Percentiles rank a stretch among this genome's conserved stretches.
Conservation (phyloP, 2,329 filamentous ascomycete genomes). For the Cordyceps militaris region DNA sequence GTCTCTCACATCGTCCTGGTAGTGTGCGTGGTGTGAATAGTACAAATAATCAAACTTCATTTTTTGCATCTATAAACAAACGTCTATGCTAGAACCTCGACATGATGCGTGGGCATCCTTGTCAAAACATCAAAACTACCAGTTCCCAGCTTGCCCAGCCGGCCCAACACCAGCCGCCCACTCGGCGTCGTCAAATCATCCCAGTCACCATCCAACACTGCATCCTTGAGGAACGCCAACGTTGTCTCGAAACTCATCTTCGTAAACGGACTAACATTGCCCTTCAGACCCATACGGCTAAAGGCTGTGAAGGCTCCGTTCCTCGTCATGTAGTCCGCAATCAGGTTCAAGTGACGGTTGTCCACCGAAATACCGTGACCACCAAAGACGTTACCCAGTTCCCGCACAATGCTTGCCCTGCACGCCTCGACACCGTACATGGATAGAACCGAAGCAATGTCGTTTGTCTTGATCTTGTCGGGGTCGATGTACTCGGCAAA, state of each 20-base stretch:
- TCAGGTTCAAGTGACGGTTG: conserved; percentile 85
- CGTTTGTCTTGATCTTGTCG: conserved; percentile 83
- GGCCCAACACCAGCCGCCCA: conserved; percentile 80
- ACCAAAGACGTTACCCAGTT: conserved; percentile 78
- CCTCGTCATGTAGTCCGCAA: conserved; percentile 97
- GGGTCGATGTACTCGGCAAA: conserved; percentile 82
- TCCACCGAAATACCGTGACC: conserved; percentile 92
- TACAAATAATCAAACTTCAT: neutral
- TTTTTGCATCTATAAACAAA: conserved; percentile 5
- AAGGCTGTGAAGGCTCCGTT: conserved; percentile 85
- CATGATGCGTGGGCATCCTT: conserved; percentile 46
- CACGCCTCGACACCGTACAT: conserved; percentile 93
- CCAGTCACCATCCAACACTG: conserved; percentile 81
- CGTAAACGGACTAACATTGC: conserved; percentile 83
- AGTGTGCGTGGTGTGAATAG: neutral
- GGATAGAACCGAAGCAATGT: conserved; percentile 75
- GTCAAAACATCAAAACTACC: conserved; percentile 86
- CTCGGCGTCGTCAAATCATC: conserved; percentile 83
- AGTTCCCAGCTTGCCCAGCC: conserved; percentile 75
- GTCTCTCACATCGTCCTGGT: neutral
- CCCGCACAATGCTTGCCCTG: conserved; percentile 76
- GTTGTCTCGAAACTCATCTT: conserved; percentile 99
- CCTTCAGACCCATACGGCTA: conserved; percentile 79
- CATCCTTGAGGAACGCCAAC: conserved; percentile 85
- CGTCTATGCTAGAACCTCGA: conserved; percentile 22